These are phyloP conservation scores for Aspergillus sp. DNA, from an alignment of 2,329 filamentous ascomycete genomes.

Conservation along the genomic window DNA sequence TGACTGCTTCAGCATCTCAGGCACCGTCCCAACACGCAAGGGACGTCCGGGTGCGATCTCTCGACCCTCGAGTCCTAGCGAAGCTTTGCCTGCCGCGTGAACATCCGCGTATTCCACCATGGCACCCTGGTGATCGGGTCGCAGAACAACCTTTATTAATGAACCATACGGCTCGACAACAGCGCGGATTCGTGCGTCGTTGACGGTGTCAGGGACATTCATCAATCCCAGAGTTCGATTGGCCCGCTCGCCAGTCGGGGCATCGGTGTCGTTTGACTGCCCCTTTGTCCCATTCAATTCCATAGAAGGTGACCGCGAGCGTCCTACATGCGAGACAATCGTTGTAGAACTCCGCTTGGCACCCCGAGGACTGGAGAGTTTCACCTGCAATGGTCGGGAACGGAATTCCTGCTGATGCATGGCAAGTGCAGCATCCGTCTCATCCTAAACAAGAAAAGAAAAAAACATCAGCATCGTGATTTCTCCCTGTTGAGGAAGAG, in stretches of 20 bases:
- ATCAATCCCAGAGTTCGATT: constrained; percentile 72
- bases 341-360: constrained; percentile 38
- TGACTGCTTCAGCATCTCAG: constrained; percentile 41
- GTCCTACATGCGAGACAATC: constrained; percentile 35
- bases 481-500: not conserved
- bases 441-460: constrained; percentile 40
- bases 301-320: constrained; percentile 28
- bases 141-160: constrained; percentile 67
- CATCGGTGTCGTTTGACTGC: constrained; percentile 27
- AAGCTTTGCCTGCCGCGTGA: constrained; percentile 57
- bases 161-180: constrained; percentile 63
- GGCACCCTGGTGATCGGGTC: constrained; percentile 75
- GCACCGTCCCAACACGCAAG: constrained; percentile 44
- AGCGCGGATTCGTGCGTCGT: constrained; percentile 69
- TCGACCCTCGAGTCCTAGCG: constrained; percentile 39
- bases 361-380: constrained; percentile 40
- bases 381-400: constrained; percentile 59
- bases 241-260: constrained; percentile 37
- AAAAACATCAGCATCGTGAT: constrained; percentile 6
- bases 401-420: constrained; percentile 65
- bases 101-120: constrained; percentile 72
- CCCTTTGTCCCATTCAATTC: constrained; percentile 22
- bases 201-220: constrained; percentile 85
- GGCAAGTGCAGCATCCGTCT: constrained; percentile 55
- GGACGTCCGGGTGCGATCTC: constrained; percentile 37